Evolutionary conservation across 768 basidiomycete species (phyloP), one percentile per base, ranked within the genome.

Genomic region (Pleurotus ostreatus): DNA sequence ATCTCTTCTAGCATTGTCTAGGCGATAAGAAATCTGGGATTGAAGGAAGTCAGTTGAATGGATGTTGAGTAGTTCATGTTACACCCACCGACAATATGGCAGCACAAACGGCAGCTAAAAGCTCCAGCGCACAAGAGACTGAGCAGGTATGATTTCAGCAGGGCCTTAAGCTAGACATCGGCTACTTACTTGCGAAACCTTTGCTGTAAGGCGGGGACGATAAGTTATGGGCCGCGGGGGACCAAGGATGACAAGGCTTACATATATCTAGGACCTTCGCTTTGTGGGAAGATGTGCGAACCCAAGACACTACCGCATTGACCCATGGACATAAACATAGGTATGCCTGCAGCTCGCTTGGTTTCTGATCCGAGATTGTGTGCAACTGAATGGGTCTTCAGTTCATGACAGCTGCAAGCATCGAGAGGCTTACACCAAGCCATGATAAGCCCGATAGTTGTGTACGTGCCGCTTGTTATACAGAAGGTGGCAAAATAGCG

Each of bases 301-400:
- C 87, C 88, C 18, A 88, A 74, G 47, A 89, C 70, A 58, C 87
- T 87, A 9, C 88, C 89, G 48, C 86, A 83, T 65, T 91, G 89
- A 0, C 89, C 89, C 38, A 91, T 88, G 12, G 86, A 79, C 83
- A 89, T 89, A 65, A 89, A 89, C 70, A 88, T 78, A 11, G 88
- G 86, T 34, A 89, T 85, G 0, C 88, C 88, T 0, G 87, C 82
- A 0, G 89, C 88, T 55, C 81, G 82, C 69, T 91, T 89, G 0
- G 85, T 84, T 62, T 91, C 89, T 0, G 88, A 89, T 2, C 87
- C 88, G 6, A 89, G 76, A 61, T 89, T 91, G 61, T 89, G 87
- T 3, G 85, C 81, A 61, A 79, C 85, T 89, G 55, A 15, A 47
- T 4, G 34, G 34, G 51, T 9, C 20, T 12, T 34, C n/a, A 23